Conservation (phyloP, 192 early-diverging fungal genomes). For the Backusella australiensis region DNA sequence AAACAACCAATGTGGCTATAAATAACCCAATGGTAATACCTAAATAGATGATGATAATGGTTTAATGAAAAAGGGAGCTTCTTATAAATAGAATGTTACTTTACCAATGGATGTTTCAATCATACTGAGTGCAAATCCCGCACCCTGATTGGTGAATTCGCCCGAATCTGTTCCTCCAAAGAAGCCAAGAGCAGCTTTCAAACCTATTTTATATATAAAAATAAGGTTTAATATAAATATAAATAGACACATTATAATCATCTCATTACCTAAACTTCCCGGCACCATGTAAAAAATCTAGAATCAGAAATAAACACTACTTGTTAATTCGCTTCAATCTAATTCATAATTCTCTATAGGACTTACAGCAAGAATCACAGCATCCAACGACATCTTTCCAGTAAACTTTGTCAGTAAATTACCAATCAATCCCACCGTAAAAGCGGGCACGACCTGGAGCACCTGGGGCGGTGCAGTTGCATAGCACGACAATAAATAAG, state of each 20-base stretch:
- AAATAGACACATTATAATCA: background rate
- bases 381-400: conserved; percentile 72
- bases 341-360: background rate
- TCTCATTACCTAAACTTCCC: conserved; percentile 27
- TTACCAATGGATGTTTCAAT: conserved; percentile 34
- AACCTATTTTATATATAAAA: background rate
- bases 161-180: conserved; percentile 5
- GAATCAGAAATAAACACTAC: background rate
- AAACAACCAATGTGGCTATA: conserved; percentile 62
- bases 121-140: conserved; percentile 48
- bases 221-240: background rate
- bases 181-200: conserved; percentile 32
- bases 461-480: conserved; percentile 51
- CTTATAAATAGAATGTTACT: background rate
- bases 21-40: conserved; percentile 65
- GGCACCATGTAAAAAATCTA: conserved; percentile 28
- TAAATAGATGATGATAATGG: background rate
- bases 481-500: conserved; percentile 50
- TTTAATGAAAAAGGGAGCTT: background rate
- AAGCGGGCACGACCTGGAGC: conserved; percentile 66
- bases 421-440: conserved; percentile 74
- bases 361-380: conserved; percentile 73
- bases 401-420: conserved; percentile 77
- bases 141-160: conserved; percentile 32
- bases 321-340: background rate